phyloP scores from a whole-genome alignment of 768 basidiomycete genomes.

The Tulasnella calospora region DNA sequence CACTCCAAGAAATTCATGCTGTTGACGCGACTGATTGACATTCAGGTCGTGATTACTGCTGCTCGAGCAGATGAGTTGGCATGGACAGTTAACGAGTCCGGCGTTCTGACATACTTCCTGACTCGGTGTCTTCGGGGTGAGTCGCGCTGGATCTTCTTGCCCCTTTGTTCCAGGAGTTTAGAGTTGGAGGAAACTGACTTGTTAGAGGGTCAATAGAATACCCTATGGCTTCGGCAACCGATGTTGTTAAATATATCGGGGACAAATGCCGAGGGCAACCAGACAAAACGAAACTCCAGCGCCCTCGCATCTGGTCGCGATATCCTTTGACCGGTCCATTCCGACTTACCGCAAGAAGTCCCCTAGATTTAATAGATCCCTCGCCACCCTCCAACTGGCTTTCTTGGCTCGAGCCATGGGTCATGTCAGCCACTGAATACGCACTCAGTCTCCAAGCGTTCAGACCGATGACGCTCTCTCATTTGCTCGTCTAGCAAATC shows the following conservation, averaged over 20 bases:
- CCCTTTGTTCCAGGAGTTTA: background rate
- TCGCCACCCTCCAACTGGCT: background rate
- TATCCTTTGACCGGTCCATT: background rate
- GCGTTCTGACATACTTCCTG: background rate
- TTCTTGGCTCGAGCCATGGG: background rate
- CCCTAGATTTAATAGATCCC: background rate
- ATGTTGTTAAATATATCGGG: background rate
- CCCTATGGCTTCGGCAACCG: background rate
- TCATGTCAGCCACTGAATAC: background rate
- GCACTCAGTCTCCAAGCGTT: background rate
- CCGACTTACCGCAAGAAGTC: background rate
- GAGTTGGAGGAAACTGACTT: background rate
- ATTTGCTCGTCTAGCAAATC: too few relatives aligned
- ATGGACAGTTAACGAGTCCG: background rate
- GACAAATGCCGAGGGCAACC: background rate
- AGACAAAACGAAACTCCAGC: background rate
- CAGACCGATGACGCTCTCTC: too few relatives aligned
- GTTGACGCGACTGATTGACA: background rate
- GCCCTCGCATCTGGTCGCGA: background rate
- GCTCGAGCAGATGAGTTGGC: background rate
- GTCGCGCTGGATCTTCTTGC: background rate
- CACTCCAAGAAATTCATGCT: background rate
- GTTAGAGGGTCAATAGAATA: background rate
- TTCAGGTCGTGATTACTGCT: background rate
- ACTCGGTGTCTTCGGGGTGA: background rate